phyloP scores from a whole-genome alignment of 306 rosid genomes.

The Alnus glutinosa region DNA sequence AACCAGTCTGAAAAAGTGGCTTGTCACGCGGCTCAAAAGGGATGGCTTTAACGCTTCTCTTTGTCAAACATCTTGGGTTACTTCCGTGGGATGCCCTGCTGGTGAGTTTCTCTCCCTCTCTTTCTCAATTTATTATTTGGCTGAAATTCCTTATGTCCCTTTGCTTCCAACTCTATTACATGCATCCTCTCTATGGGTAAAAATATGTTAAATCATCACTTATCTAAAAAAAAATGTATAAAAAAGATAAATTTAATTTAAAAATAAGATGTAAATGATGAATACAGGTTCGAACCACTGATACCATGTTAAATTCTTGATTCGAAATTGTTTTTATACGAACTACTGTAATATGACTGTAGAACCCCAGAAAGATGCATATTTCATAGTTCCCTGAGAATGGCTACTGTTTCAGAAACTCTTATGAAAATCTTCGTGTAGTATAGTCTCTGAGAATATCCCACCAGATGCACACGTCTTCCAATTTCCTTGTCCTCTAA shows the following conservation, averaged over 20 bases:
- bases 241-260: no score
- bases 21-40: conserved; percentile 48
- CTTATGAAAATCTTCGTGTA: neutral
- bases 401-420: neutral
- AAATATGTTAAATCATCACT: no score
- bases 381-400: neutral
- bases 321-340: neutral
- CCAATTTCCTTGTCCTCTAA: neutral
- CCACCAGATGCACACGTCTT: neutral
- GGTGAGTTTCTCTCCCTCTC: conserved; percentile 38
- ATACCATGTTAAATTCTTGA: neutral
- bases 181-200: no score
- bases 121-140: neutral
- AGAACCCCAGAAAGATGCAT: neutral
- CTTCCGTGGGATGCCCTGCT: conserved; percentile 65
- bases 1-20: conserved; percentile 41
- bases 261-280: no score
- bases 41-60: conserved; percentile 61
- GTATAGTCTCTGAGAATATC: neutral
- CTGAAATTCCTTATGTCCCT: neutral
- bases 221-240: no score
- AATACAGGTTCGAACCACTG: no score
- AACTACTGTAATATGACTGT: neutral
- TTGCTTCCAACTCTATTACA: neutral
- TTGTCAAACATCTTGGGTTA: conserved; percentile 66